Evolutionary conservation across 176 grass and related monocot species (phyloP), one percentile per base, ranked within the genome.

Genomic region (Oryza meridionalis): DNA sequence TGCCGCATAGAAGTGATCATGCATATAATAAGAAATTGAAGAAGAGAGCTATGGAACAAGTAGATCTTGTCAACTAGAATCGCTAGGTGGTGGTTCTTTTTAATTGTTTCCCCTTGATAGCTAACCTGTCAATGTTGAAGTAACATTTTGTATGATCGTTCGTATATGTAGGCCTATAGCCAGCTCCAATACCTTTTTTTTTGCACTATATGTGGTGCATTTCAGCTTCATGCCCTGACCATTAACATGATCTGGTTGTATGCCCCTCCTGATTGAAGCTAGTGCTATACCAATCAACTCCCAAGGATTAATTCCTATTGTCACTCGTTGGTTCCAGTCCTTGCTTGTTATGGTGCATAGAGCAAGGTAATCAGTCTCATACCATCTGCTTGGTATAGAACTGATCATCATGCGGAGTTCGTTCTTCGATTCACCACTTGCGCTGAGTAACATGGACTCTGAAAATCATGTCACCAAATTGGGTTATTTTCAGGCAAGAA

Each of bases 11-110:
- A 63, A 82, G 27, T 5, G 72, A 63, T 71, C 32, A 24, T 31
- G 29, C 29, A 31, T 14, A 81, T 15, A 40, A 69, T 69, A 55
- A 81, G 64, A 67, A 81, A 55, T 37, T 49, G 11, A 38, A 81
- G n/a, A 16, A 78, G 24, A 1, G 14, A n/a, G 42, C 44, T 10
- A 65, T 24, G 0, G 9, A 58, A 65, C 11, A 64, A 26, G 38
- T 77, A 43, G 0, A 40, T 67, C 25, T 79, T 43, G 42, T 43
- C 42, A 43, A 43, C 38, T 40, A 40, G 9, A 43, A 43, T 10
- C 42, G 1, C 42, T 43, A 45, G 59, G 11, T 37, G 11, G 45
- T 44, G 32, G 61, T n/a, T 15, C 2, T 14, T 68, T 33, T n/a
- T 31, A 33, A 33, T 9, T 47, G 9, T 51, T 50, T 67, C 44